A percentile compares a stretch with the other conserved stretches of the same genome.
These are phyloP conservation scores for Saraca asoca DNA, from an alignment of 331 rosid species.

Conservation along the genomic window DNA sequence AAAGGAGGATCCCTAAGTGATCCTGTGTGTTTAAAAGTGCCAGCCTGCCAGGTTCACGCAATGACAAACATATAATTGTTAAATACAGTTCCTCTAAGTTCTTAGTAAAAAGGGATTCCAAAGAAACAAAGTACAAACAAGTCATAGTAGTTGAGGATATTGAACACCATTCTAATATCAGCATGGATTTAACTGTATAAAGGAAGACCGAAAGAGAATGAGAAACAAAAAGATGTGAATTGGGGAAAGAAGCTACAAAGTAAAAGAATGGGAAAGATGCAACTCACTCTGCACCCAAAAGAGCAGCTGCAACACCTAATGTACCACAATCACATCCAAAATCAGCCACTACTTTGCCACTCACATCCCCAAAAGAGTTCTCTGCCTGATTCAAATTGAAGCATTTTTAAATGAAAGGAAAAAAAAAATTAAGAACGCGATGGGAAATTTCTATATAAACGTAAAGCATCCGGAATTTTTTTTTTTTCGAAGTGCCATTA, in stretches of 20 bases:
- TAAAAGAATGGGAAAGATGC: conserved; percentile 27
- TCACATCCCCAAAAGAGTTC: conserved; percentile 81
- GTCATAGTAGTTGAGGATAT: not conserved
- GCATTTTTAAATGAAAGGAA: conserved; percentile 20
- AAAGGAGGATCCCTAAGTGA: conserved; percentile 18
- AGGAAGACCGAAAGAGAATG: too few species aligned
- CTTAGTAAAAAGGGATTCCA: not conserved
- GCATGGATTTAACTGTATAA: too few species aligned
- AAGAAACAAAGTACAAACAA: not conserved
- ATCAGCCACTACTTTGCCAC: conserved; percentile 75
- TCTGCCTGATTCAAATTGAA: conserved; percentile 66
- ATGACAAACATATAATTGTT: conserved; percentile 18
- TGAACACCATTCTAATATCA: conserved; percentile 5
- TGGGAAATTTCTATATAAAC: too few species aligned
- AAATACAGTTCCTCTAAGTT: conserved; percentile 1
- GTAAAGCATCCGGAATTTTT: too few species aligned
- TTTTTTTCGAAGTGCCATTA: too few species aligned
- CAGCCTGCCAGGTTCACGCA: not conserved
- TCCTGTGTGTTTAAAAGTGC: not conserved
- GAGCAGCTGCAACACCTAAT: conserved; percentile 81
- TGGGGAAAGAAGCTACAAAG: not conserved
- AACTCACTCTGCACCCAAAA: conserved; percentile 83
- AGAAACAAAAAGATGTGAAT: not conserved
- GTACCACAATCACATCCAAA: conserved; percentile 91
- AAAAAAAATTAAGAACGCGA: conserved; percentile 30